phyloP scores from a whole-genome alignment of 768 basidiomycete species.

The Saitozyma sp. region DNA sequence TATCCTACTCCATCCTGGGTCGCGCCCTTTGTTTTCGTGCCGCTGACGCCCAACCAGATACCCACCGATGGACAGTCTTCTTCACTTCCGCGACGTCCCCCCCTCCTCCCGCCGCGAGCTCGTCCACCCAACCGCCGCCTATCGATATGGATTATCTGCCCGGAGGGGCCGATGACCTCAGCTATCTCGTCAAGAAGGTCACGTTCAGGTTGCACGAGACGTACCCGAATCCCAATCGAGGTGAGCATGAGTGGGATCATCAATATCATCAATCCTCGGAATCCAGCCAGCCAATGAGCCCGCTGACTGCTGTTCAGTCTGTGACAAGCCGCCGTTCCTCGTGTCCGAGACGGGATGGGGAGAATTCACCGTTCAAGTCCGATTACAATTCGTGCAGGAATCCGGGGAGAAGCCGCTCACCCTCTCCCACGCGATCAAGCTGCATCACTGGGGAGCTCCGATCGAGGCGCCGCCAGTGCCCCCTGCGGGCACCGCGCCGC shows the following conservation, averaged over 20 bases:
- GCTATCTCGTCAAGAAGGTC: slow-evolving; percentile 91
- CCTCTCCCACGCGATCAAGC: slow-evolving; percentile 89
- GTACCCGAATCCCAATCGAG: slow-evolving; percentile 83
- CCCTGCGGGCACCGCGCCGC: neutral
- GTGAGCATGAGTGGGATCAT: slow-evolving; percentile 54
- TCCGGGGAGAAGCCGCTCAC: slow-evolving; percentile 85
- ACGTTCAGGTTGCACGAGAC: slow-evolving; percentile 98
- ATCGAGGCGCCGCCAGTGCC: slow-evolving; percentile 19
- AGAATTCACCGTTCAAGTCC: slow-evolving; percentile 94
- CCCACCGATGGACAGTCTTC: slow-evolving; percentile 95
- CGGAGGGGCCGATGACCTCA: slow-evolving; percentile 85
- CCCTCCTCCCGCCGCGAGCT: slow-evolving; percentile 16
- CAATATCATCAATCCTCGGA: neutral
- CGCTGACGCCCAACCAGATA: slow-evolving; percentile 54
- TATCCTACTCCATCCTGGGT: too few relatives aligned
- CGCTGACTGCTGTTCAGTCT: slow-evolving; percentile 57
- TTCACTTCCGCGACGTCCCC: slow-evolving; percentile 79
- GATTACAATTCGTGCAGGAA: slow-evolving; percentile 83
- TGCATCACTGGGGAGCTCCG: slow-evolving; percentile 59
- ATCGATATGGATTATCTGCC: slow-evolving; percentile 62
- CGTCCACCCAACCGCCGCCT: slow-evolving; percentile 55
- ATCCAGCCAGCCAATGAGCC: too few relatives aligned
- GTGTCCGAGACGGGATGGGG: slow-evolving; percentile 99
- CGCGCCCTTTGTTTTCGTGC: neutral
- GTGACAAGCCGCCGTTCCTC: slow-evolving; percentile 92